Conservation (phyloP, 2,329 filamentous ascomycete genomes). For the Neocucurbitaria cava region DNA sequence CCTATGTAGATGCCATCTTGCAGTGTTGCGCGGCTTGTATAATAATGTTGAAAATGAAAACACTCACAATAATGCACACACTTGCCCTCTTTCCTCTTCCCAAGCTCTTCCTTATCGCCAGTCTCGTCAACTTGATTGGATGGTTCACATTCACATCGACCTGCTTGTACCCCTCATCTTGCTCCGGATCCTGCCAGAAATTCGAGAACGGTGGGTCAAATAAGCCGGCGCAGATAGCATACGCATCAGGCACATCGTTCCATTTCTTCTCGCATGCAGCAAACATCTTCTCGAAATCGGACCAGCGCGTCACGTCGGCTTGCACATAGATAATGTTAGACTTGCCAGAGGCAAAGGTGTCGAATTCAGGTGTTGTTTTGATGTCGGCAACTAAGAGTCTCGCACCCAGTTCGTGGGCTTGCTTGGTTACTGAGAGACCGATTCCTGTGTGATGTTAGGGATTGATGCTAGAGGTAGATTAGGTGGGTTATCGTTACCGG, state of each 20-base stretch:
- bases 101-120: constrained; percentile 39
- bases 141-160: constrained; percentile 41
- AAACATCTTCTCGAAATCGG: constrained; percentile 35
- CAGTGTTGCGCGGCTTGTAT: neutral
- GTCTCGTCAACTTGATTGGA: constrained; percentile 39
- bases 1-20: neutral
- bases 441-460: constrained; percentile 32
- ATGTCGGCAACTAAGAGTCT: constrained; percentile 35
- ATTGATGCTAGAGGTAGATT: neutral
- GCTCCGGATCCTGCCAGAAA: constrained; percentile 40
- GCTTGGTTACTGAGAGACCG: constrained; percentile 38
- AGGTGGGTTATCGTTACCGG: constrained; percentile 23
- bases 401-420: constrained; percentile 32
- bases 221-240: constrained; percentile 40
- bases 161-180: constrained; percentile 35
- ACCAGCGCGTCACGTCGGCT: constrained; percentile 37
- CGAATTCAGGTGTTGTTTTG: constrained; percentile 28
- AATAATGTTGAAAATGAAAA: neutral
- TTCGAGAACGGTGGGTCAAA: constrained; percentile 41
- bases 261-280: constrained; percentile 34
- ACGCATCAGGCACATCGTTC: constrained; percentile 42
- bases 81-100: constrained; percentile 33
- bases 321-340: constrained; percentile 34
- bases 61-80: constrained; percentile 42
- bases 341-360: constrained; percentile 24